Evolutionary conservation across 163 green algal species (phyloP).

Genomic region (Botryococcus braunii): DNA sequence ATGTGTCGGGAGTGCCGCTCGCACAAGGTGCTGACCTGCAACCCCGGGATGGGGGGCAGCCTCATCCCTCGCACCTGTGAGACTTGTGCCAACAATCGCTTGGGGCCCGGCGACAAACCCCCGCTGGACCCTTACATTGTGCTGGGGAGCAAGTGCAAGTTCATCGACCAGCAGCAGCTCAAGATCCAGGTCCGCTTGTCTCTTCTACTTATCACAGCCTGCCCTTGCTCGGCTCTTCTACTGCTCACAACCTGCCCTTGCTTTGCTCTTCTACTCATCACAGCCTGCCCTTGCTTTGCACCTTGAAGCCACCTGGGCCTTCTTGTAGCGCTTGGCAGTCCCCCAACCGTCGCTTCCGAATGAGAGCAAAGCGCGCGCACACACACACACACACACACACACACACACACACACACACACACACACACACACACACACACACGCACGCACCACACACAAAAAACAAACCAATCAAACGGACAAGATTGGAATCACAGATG

Average conservation of each 20-base stretch:
- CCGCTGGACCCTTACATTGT: constrained; percentile 73
- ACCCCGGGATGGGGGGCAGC: constrained; percentile 72
- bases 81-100: not conserved
- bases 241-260: too few relatives aligned
- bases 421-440: too few relatives aligned
- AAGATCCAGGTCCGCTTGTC: constrained; percentile 82
- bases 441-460: too few relatives aligned
- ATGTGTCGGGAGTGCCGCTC: constrained; percentile 76
- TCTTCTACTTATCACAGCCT: not conserved
- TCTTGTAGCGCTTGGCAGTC: not conserved
- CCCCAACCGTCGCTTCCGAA: not conserved
- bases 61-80: constrained; percentile 77
- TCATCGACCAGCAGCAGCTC: constrained; percentile 94
- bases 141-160: constrained; percentile 65
- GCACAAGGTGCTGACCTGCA: constrained; percentile 56
- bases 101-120: constrained; percentile 33
- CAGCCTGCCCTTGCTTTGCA: too few relatives aligned
- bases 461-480: too few relatives aligned
- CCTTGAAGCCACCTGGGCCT: not conserved
- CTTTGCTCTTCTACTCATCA: too few relatives aligned
- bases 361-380: too few relatives aligned
- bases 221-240: too few relatives aligned
- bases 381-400: too few relatives aligned
- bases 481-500: too few relatives aligned
- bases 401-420: too few relatives aligned